Evolutionary conservation across 2,329 filamentous ascomycete species (phyloP).

Genomic region (Neurospora crassa): DNA sequence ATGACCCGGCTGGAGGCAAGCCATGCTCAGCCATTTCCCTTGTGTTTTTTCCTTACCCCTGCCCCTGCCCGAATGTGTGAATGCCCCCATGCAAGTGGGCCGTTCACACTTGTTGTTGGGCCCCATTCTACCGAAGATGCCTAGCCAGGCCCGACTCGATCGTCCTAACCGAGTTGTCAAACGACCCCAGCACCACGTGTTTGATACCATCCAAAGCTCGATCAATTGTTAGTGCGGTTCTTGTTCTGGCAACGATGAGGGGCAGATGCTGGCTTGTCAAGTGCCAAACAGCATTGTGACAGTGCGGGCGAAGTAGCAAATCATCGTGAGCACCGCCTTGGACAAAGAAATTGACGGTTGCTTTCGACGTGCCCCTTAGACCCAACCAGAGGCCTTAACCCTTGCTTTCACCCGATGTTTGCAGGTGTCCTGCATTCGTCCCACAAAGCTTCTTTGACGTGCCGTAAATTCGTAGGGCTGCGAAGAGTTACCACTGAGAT

Average conservation of each 20-base stretch:
- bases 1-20: not conserved
- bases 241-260: not conserved
- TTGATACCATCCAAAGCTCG: not conserved
- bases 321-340: not conserved
- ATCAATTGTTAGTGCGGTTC: not conserved
- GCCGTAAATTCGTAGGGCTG: not conserved
- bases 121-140: not conserved
- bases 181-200: not conserved
- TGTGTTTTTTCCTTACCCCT: not conserved
- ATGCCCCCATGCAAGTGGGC: not conserved
- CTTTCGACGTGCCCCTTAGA: not conserved
- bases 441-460: not conserved
- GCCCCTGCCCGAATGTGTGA: not conserved
- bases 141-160: not conserved
- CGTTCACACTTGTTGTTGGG: not conserved
- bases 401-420: not conserved
- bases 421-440: not conserved
- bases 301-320: not conserved
- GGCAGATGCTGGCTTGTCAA: not conserved
- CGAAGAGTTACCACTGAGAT: not conserved
- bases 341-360: not conserved
- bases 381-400: not conserved
- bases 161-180: not conserved
- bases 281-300: not conserved
- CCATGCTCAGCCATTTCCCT: not conserved